A percentile compares a stretch with the other conserved stretches of the same genome.
These are phyloP conservation scores for Coemansia sp. DNA, from an alignment of 192 early-diverging fungal species.

Conservation along the genomic window DNA sequence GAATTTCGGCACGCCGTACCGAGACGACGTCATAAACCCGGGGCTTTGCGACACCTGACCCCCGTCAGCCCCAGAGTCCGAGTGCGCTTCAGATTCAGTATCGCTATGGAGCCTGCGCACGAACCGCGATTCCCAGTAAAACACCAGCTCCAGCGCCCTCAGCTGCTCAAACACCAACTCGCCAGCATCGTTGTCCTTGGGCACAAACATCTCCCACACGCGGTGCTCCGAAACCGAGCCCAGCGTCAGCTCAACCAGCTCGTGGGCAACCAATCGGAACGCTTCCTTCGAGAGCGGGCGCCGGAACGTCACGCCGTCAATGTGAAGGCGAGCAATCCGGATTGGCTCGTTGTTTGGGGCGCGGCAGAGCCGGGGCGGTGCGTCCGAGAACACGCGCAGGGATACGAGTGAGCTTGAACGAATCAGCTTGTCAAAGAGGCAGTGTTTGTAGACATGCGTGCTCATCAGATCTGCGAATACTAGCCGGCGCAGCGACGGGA, in stretches of 20 bases:
- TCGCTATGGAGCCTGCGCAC: not conserved
- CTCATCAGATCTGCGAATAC: slow-evolving; percentile 2
- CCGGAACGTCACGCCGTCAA: not conserved
- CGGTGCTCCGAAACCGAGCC: not conserved
- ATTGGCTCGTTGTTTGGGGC: not conserved
- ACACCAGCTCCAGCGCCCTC: slow-evolving; percentile 1
- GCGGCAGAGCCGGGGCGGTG: not conserved
- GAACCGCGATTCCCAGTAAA: not conserved
- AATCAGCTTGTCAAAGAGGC: slow-evolving; percentile 8
- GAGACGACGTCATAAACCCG: too few species aligned
- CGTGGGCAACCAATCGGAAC: not conserved
- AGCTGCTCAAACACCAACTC: not conserved
- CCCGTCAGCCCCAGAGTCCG: too few species aligned
- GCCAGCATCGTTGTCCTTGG: not conserved
- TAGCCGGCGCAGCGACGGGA: slow-evolving; percentile 10
- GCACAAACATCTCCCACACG: not conserved
- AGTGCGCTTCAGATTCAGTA: too few species aligned
- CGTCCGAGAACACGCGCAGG: slow-evolving; percentile 3
- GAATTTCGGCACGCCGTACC: too few species aligned
- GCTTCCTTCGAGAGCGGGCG: not conserved
- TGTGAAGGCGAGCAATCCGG: not conserved
- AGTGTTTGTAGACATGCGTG: not conserved
- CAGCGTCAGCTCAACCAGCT: not conserved
- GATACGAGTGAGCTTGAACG: slow-evolving; percentile 4
- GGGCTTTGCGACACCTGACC: too few species aligned